These are phyloP conservation scores for Jamesozyma rosinii DNA, from an alignment of 805 yeast species.

Conservation along the genomic window DNA sequence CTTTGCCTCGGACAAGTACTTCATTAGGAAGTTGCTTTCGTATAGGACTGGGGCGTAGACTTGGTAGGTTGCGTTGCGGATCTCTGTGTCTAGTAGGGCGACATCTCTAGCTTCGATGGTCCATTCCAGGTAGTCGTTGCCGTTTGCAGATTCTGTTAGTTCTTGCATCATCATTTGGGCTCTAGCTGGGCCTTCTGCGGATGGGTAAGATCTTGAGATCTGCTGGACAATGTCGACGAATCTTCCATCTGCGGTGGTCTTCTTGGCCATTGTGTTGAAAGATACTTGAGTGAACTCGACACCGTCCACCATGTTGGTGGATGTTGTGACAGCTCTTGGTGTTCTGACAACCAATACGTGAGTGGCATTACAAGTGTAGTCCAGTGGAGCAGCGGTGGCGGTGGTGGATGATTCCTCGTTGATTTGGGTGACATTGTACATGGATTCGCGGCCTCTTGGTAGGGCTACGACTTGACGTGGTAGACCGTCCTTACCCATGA, in stretches of 20 bases:
- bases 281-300: neutral
- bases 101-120: slow-evolving; percentile 34
- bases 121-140: slow-evolving; percentile 22
- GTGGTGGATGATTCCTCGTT: slow-evolving; percentile 7
- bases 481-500: slow-evolving; percentile 39
- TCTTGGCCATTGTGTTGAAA: neutral
- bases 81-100: slow-evolving; percentile 18
- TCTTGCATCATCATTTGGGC: neutral
- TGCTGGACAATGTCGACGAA: neutral
- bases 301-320: neutral
- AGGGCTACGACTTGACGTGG: slow-evolving; percentile 36
- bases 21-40: neutral
- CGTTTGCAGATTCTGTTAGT: neutral
- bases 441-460: slow-evolving; percentile 38
- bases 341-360: slow-evolving; percentile 35
- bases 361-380: slow-evolving; percentile 29
- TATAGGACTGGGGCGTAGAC: slow-evolving; percentile 29
- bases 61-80: slow-evolving; percentile 30
- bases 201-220: neutral
- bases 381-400: slow-evolving; percentile 4
- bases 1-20: neutral
- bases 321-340: slow-evolving; percentile 5
- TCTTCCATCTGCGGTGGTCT: neutral
- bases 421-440: slow-evolving; percentile 33
- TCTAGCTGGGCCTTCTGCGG: neutral